A percentile compares a stretch with the other conserved stretches of the same genome.
These are phyloP conservation scores for Prillingera fragicola DNA, from an alignment of 1,284 basidiomycete species.

Conservation along the genomic window DNA sequence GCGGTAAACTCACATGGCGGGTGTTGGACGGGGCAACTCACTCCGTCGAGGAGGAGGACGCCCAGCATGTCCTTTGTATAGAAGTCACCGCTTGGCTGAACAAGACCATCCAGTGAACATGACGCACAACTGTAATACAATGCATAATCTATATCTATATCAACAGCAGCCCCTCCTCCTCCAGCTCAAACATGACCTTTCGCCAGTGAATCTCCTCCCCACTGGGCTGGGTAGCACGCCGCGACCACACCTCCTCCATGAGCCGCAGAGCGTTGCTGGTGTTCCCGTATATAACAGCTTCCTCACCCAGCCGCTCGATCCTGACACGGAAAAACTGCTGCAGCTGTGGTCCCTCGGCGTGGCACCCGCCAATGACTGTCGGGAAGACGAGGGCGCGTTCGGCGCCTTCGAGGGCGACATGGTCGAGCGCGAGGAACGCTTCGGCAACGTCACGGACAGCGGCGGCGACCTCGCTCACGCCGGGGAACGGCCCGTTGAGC, in stretches of 20 bases:
- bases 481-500: constrained; percentile 23
- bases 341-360: constrained; percentile 34
- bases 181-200: constrained; percentile 22
- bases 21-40: constrained; percentile 35
- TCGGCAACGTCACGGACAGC: constrained; percentile 49
- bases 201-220: constrained; percentile 18
- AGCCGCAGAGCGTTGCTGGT: constrained; percentile 56
- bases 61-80: constrained; percentile 19
- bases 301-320: constrained; percentile 52
- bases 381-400: constrained; percentile 61
- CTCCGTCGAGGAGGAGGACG: constrained; percentile 9
- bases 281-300: constrained; percentile 56
- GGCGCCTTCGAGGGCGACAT: constrained; percentile 50
- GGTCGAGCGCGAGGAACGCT: constrained; percentile 50
- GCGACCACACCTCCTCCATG: constrained; percentile 59
- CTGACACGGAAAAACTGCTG: constrained; percentile 52
- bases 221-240: constrained; percentile 22
- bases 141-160: constrained; percentile 12
- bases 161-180: constrained; percentile 24
- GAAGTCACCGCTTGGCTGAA: constrained; percentile 27
- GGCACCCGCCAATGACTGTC: constrained; percentile 25
- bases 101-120: background rate
- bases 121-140: too few relatives aligned
- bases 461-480: constrained; percentile 23
- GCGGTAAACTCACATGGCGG: constrained; percentile 21